phyloP scores from a whole-genome alignment of 139 green algal species.

The Trebouxia sp. region DNA sequence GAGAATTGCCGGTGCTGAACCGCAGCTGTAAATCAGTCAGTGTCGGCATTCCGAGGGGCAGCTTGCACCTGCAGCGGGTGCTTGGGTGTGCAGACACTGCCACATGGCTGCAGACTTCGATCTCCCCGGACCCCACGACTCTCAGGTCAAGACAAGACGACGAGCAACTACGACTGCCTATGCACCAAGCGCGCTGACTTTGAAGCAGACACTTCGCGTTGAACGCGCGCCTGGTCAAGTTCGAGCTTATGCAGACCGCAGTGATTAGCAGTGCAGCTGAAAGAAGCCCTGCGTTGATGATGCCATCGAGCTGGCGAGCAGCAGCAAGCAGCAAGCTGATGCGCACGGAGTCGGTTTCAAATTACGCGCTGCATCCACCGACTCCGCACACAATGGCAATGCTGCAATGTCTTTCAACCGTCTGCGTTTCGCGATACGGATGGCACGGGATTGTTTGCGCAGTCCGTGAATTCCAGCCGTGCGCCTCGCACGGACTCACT shows the following conservation, averaged over 20 bases:
- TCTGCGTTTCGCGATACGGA: not conserved
- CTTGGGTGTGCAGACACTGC: conserved; percentile 9
- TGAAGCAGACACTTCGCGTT: not conserved
- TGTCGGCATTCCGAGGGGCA: too few species aligned
- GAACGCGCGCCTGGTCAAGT: too few species aligned
- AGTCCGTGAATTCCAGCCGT: too few species aligned
- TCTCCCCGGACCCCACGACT: not conserved
- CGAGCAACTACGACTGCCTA: not conserved
- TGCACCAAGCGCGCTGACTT: not conserved
- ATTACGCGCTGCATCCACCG: not conserved
- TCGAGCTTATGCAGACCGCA: too few species aligned
- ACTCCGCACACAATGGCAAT: not conserved
- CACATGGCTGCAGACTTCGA: not conserved
- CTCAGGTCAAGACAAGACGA: not conserved
- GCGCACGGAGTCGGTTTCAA: not conserved
- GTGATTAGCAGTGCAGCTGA: too few species aligned
- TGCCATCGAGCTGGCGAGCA: not conserved
- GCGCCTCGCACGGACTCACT: too few species aligned
- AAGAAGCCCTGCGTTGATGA: not conserved
- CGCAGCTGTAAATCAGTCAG: too few species aligned
- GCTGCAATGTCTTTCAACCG: conserved; percentile 12
- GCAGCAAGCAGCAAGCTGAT: not conserved
- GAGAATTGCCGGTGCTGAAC: not conserved
- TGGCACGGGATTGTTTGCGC: too few species aligned
- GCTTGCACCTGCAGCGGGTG: not conserved